These are phyloP conservation scores for Ramularia collo-cygni DNA, from an alignment of 2,329 filamentous ascomycete genomes.

Conservation along the genomic window DNA sequence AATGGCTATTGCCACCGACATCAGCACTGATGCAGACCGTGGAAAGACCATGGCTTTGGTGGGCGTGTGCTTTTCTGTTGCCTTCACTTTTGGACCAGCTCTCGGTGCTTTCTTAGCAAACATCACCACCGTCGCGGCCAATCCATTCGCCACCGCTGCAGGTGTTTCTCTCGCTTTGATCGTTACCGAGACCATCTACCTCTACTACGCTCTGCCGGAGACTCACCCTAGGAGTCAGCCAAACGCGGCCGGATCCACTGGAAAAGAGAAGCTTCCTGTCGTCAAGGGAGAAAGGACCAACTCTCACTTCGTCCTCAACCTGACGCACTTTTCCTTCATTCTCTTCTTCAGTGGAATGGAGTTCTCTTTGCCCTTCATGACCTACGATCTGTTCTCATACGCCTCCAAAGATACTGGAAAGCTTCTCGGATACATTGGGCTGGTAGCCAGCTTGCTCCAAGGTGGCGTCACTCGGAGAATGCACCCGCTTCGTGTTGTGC, in stretches of 20 bases:
- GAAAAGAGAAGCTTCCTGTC: slow-evolving; percentile 21
- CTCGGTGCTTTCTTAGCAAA: slow-evolving; percentile 80
- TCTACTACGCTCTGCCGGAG: slow-evolving; percentile 80
- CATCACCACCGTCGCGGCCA: slow-evolving; percentile 70
- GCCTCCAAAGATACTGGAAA: slow-evolving; percentile 72
- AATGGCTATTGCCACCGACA: slow-evolving; percentile 92
- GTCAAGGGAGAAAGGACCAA: slow-evolving; percentile 57
- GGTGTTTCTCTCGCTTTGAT: slow-evolving; percentile 81
- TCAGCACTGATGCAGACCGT: slow-evolving; percentile 76
- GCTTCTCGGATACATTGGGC: slow-evolving; percentile 82
- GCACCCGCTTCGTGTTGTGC: slow-evolving; percentile 71
- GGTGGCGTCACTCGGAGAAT: slow-evolving; percentile 83
- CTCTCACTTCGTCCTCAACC: slow-evolving; percentile 73
- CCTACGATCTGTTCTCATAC: slow-evolving; percentile 85
- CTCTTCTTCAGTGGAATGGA: slow-evolving; percentile 98
- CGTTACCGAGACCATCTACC: slow-evolving; percentile 76
- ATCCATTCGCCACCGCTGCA: slow-evolving; percentile 90
- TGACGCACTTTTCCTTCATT: slow-evolving; percentile 82
- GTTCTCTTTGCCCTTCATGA: slow-evolving; percentile 95
- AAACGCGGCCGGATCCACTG: slow-evolving; percentile 20
- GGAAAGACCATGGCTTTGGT: slow-evolving; percentile 94
- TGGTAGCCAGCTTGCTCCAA: slow-evolving; percentile 87
- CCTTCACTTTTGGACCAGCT: slow-evolving; percentile 92
- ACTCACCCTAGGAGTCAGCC: slow-evolving; percentile 52
- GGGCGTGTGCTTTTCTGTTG: slow-evolving; percentile 91